A percentile compares a stretch with the other conserved stretches of the same genome.
Conservation (phyloP, 805 yeast genomes). For the Candida gorgasii region DNA sequence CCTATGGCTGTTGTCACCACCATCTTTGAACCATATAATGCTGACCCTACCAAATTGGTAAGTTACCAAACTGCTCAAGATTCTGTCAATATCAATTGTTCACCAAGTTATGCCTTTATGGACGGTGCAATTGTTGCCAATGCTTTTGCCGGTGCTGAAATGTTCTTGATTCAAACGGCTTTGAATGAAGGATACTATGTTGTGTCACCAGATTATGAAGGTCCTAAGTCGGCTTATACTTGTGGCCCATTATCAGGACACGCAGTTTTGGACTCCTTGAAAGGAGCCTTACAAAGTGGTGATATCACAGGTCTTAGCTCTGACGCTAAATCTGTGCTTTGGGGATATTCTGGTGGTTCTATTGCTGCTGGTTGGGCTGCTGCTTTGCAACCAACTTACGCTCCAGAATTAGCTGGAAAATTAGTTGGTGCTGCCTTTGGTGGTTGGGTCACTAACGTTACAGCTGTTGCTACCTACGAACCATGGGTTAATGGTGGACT, state of each 20-base stretch:
- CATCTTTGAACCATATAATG: constrained; percentile 29
- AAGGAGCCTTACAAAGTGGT: constrained; percentile 24
- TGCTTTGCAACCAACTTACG: constrained; percentile 35
- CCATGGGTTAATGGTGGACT: constrained; percentile 23
- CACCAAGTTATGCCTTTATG: constrained; percentile 27
- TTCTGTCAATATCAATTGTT: constrained; percentile 26
- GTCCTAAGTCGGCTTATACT: constrained; percentile 30
- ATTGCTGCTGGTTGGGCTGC: constrained; percentile 43
- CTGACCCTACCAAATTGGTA: constrained; percentile 25
- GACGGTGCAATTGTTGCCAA: constrained; percentile 16
- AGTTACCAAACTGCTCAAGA: constrained; percentile 33
- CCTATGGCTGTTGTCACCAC: constrained; percentile 28
- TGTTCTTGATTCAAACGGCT: constrained; percentile 19
- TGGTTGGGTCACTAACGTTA: constrained; percentile 37
- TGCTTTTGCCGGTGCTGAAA: constrained; percentile 18
- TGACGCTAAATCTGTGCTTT: constrained; percentile 24
- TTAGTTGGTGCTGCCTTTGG: constrained; percentile 36
- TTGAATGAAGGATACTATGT: constrained; percentile 34
- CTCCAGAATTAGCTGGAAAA: constrained; percentile 29
- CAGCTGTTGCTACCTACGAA: constrained; percentile 22
- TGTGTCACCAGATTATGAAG: constrained; percentile 37
- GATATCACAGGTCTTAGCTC: constrained; percentile 20
- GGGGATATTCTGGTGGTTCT: constrained; percentile 45
- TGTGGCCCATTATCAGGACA: constrained; percentile 35
- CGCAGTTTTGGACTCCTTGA: constrained; percentile 30